Evolutionary conservation across 1,284 basidiomycete species (phyloP).

Genomic region (Xerocomus alliaceus): DNA sequence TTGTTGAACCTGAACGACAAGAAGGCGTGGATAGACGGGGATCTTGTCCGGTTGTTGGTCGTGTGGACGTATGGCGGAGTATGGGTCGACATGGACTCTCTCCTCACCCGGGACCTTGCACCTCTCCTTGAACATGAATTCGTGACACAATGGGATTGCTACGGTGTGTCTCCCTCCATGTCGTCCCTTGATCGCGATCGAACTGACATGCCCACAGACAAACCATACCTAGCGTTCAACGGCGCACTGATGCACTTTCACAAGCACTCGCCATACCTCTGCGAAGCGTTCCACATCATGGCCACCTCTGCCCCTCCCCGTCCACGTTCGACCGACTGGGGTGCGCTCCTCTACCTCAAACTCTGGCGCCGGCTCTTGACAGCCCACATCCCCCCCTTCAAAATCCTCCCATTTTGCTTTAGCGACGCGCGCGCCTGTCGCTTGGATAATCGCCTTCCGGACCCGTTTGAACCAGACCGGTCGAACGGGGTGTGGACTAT

Average conservation of each 20-base stretch:
- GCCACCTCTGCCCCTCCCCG: conserved; percentile 73
- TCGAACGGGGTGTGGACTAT: conserved; percentile 60
- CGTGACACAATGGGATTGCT: conserved; percentile 96
- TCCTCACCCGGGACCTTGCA: conserved; percentile 82
- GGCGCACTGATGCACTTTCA: conserved; percentile 93
- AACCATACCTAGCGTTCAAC: conserved; percentile 86
- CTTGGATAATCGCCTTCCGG: conserved; percentile 89
- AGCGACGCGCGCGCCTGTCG: conserved; percentile 87
- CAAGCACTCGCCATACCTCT: conserved; percentile 88
- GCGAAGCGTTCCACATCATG: conserved; percentile 94
- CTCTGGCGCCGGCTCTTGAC: conserved; percentile 84
- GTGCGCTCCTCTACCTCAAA: conserved; percentile 86
- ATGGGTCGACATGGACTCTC: conserved; percentile 95
- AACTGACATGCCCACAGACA: no score
- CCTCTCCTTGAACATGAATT: conserved; percentile 91
- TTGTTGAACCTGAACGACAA: conserved; percentile 70
- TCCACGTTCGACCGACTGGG: conserved; percentile 88
- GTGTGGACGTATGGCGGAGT: conserved; percentile 91
- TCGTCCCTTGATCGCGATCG: no score
- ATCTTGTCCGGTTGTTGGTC: conserved; percentile 82
- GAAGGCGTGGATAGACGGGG: conserved; percentile 93
- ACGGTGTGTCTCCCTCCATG: conserved; percentile 60
- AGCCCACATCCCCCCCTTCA: conserved; percentile 79
- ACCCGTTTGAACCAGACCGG: conserved; percentile 80
- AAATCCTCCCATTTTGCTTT: conserved; percentile 92